Evolutionary conservation across 2,329 filamentous ascomycete species (phyloP), one percentile per base, ranked within the genome.

Genomic region (Canariomyces notabilis): DNA sequence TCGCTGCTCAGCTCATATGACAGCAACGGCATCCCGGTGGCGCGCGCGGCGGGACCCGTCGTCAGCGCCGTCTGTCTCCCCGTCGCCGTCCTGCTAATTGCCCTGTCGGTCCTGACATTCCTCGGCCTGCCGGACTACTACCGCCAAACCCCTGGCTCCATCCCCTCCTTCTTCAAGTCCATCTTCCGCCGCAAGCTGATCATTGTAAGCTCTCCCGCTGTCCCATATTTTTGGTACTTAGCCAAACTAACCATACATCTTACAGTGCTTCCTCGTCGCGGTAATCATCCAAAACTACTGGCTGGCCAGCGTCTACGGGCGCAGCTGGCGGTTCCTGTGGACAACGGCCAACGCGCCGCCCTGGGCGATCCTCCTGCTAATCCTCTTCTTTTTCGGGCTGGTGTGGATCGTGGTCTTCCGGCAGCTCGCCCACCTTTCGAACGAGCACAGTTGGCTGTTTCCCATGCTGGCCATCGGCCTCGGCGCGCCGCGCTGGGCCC

Each of bases 271-370:
- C 66, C 77, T 83, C 62, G 61, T 80, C 39, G 72, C 76, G 0
- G 77, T 83, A 23, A 64, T 82, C 41, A 65, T 83, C 26, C 80
- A 83, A 59, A 84, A 84, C 60, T 82, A 80, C 70, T 84, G 79
- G 64, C 70, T 84, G 26, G 77, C 76, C 16, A 72, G 80, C 1
- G 79, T 77, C 2, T 83, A 82, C 57, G 81, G 81, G 36, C 75
- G 81, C 36, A 83, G 82, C 59, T 85, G 81, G 81, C 67, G 67
- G 20, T 85, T 75, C 65, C 71, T 83, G n/a, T 83, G 77, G 74
- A 70, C 67, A 34, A 77, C 75, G 5, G 64, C 73, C 19, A 71
- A 78, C 54, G 74, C 75, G 2, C 67, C 73, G 5, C 59, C 66
- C 14, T 83, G 77, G 76, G 65, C 72, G 32, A 72, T 83, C 29